These are phyloP conservation scores for Andrographis paniculata DNA, from an alignment of 305 asterid species.

Conservation along the genomic window DNA sequence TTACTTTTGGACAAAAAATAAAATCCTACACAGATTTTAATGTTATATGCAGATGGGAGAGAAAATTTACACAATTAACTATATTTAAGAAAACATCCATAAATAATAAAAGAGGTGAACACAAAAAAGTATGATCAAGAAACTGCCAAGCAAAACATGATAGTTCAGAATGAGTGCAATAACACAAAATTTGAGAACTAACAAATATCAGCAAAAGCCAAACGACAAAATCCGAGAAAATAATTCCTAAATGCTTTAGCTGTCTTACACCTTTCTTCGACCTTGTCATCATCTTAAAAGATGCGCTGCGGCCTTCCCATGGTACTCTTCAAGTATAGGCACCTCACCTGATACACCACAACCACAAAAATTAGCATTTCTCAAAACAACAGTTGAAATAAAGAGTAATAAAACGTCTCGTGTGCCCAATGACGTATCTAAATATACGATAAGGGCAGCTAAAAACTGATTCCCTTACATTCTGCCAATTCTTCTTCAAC, in stretches of 20 bases:
- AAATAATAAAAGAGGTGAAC: no score
- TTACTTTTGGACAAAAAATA: no score
- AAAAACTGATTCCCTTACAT: constrained; percentile 28
- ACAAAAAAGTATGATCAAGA: no score
- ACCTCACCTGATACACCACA: constrained; percentile 46
- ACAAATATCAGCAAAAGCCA: constrained; percentile 8
- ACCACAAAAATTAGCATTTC: not conserved
- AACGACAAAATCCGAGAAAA: constrained; percentile 18
- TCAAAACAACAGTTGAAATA: no score
- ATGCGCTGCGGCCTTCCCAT: constrained; percentile 68
- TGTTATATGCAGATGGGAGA: no score
- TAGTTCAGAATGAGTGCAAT: not conserved
- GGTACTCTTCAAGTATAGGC: constrained; percentile 68
- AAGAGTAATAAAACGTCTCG: no score
- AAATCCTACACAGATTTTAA: no score
- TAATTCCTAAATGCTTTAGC: constrained; percentile 9
- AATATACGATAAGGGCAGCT: not conserved
- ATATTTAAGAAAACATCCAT: no score
- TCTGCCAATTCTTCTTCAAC: constrained; percentile 73
- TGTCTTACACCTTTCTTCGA: constrained; percentile 7
- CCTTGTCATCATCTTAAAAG: constrained; percentile 27
- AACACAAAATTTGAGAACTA: no score
- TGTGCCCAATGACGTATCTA: no score
- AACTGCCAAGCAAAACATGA: not conserved
- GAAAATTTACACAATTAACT: no score